Percentiles rank a stretch among this genome's conserved stretches.
These are phyloP conservation scores for Taiozyma onychis DNA, from an alignment of 1,139 yeast species.

Conservation along the genomic window DNA sequence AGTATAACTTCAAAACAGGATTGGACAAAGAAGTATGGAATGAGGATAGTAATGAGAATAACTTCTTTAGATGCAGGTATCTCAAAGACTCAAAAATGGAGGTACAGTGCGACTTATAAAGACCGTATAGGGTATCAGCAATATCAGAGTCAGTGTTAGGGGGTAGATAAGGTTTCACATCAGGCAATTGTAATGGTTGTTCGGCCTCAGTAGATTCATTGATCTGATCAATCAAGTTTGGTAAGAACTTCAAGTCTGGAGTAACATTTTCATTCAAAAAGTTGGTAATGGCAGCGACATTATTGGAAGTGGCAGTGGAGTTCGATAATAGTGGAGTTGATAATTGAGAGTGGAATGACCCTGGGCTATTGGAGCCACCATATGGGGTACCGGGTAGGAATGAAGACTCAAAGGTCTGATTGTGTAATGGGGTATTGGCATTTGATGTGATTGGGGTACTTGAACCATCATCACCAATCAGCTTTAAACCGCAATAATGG, in stretches of 20 bases:
- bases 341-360: constrained; percentile 20
- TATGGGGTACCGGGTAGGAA: constrained; percentile 30
- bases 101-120: constrained; percentile 60
- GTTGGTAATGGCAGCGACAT: constrained; percentile 7
- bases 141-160: constrained; percentile 49
- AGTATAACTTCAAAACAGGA: constrained; percentile 58
- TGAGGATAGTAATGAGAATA: constrained; percentile 47
- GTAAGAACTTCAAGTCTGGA: constrained; percentile 32
- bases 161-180: constrained; percentile 46
- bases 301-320: constrained; percentile 10
- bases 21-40: constrained; percentile 59
- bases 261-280: constrained; percentile 17
- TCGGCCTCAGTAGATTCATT: constrained; percentile 23
- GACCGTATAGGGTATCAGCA: constrained; percentile 53
- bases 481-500: constrained; percentile 80
- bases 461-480: constrained; percentile 43
- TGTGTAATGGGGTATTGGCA: constrained; percentile 23
- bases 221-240: constrained; percentile 30
- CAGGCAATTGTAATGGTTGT: constrained; percentile 39
- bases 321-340: constrained; percentile 21
- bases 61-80: constrained; percentile 58
- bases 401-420: constrained; percentile 17
- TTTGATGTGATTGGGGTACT: constrained; percentile 16
- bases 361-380: constrained; percentile 25
- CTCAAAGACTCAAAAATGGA: constrained; percentile 60